Evolutionary conservation across 495 filamentous ascomycete species (phyloP), one percentile per base, ranked within the genome.

Genomic region (Lasiosphaeriaceae sp.): DNA sequence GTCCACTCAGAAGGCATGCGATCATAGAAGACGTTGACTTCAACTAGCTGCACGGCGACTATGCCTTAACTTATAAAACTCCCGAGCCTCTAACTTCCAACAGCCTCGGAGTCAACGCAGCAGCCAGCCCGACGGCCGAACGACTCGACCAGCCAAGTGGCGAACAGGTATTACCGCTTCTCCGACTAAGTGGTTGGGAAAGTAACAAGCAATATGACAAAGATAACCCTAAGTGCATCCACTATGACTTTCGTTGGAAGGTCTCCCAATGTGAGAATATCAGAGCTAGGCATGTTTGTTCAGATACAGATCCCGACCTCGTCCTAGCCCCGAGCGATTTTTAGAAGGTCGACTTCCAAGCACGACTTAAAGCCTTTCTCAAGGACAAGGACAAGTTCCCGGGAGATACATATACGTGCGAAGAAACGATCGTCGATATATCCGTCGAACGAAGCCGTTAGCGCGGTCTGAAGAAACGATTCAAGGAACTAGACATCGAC

Each of bases 401-500:
- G 12, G 22, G 41, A 23, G 3, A 43, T 49, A 49, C 16, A 37
- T 55, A 55, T 45, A 48, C 44, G 29, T 55, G 14, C 31, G 43
- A 55, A 47, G 44, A 55, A 55, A 55, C 53, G 26, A 55, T 55
- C 26, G 37, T 55, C 53, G 53, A 55, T 22, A 55, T 55, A 48
- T 55, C 29, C 19, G 35, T 55, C 50, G 50, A 55, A 44, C 44
- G 26, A 47, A 55, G 53, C 44, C 44, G 41, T 55, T 29, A 47
- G 24, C 53, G 53, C 23, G 23, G 53, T 55, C 44, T 55, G 23
- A 55, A 55, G 53, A 55, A 55, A 48, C 44, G 53, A 45, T 55
- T 55, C 29, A 55, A 55, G 21, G 50, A 55, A 16, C 29, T 48
- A 20, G 44, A 55, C 20, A 48, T 55, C 29, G 43, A 55, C 48